Conservation (phyloP, 768 basidiomycete species). For the Agaricus sinodeliciosus region DNA sequence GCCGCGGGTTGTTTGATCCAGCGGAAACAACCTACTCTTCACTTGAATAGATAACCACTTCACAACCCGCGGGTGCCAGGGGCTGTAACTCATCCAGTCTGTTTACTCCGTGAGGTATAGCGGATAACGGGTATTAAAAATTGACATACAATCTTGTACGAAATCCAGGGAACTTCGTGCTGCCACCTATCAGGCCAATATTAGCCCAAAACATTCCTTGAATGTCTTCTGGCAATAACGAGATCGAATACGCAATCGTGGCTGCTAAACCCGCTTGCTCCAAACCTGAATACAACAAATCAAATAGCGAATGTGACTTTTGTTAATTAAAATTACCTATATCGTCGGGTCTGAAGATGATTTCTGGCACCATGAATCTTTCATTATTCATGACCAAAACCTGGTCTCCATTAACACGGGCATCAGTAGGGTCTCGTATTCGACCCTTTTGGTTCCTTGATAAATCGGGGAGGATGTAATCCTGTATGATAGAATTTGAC, state of each 20-base stretch:
- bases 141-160: conserved; percentile 63
- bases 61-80: conserved; percentile 76
- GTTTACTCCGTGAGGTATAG: conserved; percentile 15
- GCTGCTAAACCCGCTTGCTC: conserved; percentile 75
- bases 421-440: conserved; percentile 47
- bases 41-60: conserved; percentile 67
- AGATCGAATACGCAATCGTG: conserved; percentile 72
- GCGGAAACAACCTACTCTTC: conserved; percentile 49
- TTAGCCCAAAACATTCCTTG: conserved; percentile 96
- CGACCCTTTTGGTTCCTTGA: conserved; percentile 57
- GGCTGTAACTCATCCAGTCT: conserved; percentile 72
- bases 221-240: conserved; percentile 67
- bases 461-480: conserved; percentile 90
- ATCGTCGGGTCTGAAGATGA: conserved; percentile 85
- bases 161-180: conserved; percentile 69
- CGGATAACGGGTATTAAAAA: conserved; percentile 1
- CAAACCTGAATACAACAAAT: conserved; percentile 40
- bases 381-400: conserved; percentile 87
- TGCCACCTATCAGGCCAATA: conserved; percentile 86
- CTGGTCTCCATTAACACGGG: conserved; percentile 50
- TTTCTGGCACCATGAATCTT: conserved; percentile 87
- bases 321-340: conserved; percentile 53
- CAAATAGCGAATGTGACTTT: background rate
- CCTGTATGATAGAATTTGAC: conserved; percentile 66
- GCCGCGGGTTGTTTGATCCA: background rate